Conservation (phyloP, 805 yeast species). For the Starmerella etchellsii region DNA sequence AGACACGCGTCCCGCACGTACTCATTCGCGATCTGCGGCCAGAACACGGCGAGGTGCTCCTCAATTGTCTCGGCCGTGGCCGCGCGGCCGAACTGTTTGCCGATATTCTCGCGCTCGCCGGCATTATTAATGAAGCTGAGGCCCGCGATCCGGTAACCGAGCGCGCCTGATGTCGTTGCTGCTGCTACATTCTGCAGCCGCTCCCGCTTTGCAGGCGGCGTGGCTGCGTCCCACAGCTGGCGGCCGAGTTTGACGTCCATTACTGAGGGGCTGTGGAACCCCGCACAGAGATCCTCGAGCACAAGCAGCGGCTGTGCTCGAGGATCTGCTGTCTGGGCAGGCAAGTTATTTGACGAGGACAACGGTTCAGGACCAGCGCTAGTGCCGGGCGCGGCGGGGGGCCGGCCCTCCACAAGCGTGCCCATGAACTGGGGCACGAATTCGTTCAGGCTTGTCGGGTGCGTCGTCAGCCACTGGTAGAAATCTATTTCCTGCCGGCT, state of each 20-base stretch:
- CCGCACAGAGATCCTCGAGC: constrained; percentile 53
- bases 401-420: constrained; percentile 29
- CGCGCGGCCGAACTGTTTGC: constrained; percentile 61
- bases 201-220: constrained; percentile 44
- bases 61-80: constrained; percentile 33
- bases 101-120: constrained; percentile 38
- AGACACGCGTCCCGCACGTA: constrained; percentile 27
- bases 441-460: constrained; percentile 20
- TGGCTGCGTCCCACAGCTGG: constrained; percentile 45
- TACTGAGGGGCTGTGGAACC: constrained; percentile 53
- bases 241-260: constrained; percentile 77
- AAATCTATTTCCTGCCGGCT: constrained; percentile 58
- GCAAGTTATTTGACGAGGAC: no score
- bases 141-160: constrained; percentile 75
- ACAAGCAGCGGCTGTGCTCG: constrained; percentile 35
- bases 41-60: constrained; percentile 39
- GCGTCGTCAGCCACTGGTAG: constrained; percentile 34
- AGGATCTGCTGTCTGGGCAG: no score
- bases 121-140: constrained; percentile 44
- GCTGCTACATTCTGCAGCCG: constrained; percentile 53
- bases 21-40: constrained; percentile 18
- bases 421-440: constrained; percentile 53
- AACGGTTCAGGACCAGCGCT: not conserved
- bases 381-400: not conserved
- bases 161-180: constrained; percentile 67